Base-by-base conservation (phyloP, 495 filamentous ascomycete genomes). In the Sporormia fimetaria region DNA sequence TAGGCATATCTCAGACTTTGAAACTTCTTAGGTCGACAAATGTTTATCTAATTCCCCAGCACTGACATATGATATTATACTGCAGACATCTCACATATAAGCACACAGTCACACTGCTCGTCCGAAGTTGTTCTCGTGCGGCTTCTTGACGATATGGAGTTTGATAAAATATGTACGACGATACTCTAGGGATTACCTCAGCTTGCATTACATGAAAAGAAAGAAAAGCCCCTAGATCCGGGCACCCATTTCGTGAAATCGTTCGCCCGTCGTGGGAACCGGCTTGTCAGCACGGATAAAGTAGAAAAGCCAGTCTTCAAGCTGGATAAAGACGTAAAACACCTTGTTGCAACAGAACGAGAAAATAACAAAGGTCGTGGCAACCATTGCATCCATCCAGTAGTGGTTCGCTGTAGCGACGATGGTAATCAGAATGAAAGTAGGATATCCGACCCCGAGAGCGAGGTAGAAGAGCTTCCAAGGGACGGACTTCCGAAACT, bases 401-500 rank as follows among this genome's bases (percentile, higher is more conserved):
- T 75, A 80, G 55, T 79, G 76, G 45, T 81, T 80, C 9, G 76
- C 76, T 4, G 76, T 81, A 7, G 73, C 73, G 11, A 81, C 63
- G 33, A 80, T 78, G 9, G 75, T 71, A 33, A 66, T 63, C 11
- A 81, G 64, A 24, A 81, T 71, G 27, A 74, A 63, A 6, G 60
- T 33, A 3, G 76, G 74, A 51, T 81, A 81, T 6, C 61, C 53
- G 16, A 78, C 49, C 2, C 67, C 75, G 11, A 75, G 51, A 3
- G 63, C 27, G 16, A 66, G 40, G 40, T 69, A 74, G 38, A 68
- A 59, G 1, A 59, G 37, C 22, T 64, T 62, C 47, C 64, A 61
- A 12, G 60, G 21, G n/a, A 33, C 39, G 1, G 57, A 58, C 47
- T 69, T 71, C 4, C 59, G 40, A 2, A 40, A 37, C 51, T 70